A percentile compares a stretch with the other conserved stretches of the same genome.
Evolutionary conservation across 192 early-diverging fungal genomes (phyloP).

Genomic region (Oehlia diaphana): DNA sequence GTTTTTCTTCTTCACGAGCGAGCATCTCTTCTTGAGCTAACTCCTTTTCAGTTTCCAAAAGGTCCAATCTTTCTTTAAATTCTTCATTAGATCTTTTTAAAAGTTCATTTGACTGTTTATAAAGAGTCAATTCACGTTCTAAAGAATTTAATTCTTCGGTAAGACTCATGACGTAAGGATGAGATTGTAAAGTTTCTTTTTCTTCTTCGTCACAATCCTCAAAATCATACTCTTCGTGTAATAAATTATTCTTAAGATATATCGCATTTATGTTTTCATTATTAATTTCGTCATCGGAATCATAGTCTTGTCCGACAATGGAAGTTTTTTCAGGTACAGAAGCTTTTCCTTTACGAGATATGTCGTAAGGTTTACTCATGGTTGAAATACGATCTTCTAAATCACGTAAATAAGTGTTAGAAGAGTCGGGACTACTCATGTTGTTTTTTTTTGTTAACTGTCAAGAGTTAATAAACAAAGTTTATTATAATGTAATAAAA

Average conservation of each 20-base stretch:
- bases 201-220: background rate
- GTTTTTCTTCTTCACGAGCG: background rate
- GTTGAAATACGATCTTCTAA: too few relatives aligned
- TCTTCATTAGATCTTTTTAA: background rate
- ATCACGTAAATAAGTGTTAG: too few relatives aligned
- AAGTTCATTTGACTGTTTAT: background rate
- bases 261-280: background rate
- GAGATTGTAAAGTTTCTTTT: background rate
- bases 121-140: background rate
- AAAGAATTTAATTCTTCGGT: background rate
- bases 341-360: background rate
- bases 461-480: too few relatives aligned
- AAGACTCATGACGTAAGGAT: background rate
- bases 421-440: too few relatives aligned
- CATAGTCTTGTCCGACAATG: background rate
- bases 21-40: background rate
- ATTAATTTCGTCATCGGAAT: background rate
- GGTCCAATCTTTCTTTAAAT: background rate
- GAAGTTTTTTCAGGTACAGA: background rate
- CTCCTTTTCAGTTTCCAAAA: background rate
- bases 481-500: too few relatives aligned
- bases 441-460: too few relatives aligned
- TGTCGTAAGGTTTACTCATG: too few relatives aligned
- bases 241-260: too few relatives aligned
- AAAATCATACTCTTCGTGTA: background rate